Evolutionary conservation across 2,329 filamentous ascomycete genomes (phyloP), one percentile per base, ranked within the genome.

Genomic region (Phoma sp.): DNA sequence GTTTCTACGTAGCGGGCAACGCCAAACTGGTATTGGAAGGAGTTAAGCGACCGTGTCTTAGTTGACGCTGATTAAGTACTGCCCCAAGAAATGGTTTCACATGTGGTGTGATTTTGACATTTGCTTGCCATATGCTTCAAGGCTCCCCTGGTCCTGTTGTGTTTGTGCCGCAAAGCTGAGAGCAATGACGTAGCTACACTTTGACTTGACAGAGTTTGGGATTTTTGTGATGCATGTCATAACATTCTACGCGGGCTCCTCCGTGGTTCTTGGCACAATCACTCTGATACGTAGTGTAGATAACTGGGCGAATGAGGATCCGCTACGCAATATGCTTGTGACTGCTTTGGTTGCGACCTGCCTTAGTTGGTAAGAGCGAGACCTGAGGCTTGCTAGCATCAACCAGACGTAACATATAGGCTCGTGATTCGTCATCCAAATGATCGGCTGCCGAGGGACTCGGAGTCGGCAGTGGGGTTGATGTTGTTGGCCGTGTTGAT

Each of bases 1-100:
- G 35, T 51, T 59, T 15, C 55, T 58, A 46, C 56, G 60, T 49
- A 55, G 54, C 54, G 62, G 56, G 56, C 45, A 54, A 48, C 51
- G 52, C 60, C 58, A 61, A 44, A 51, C 62, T 51, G 25, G 24
- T 52, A 61, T 48, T 31, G 62, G 60, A 57, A 63, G 62, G 60
- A 51, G 60, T 40, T 37, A 37, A 32, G 48, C 27, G 24, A 31
- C 32, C 6, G n/a, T 17, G 15, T 7, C 12, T 31, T 17, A 9
- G 9, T 17, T 9, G n/a, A 35, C 8, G 6, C 5, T 17, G 32
- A 35, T 35, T 35, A 12, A 6, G n/a, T 17, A 17, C n/a, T 17
- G 12, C 36, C 6, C 8, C 37, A 17, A 13, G 29, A 9, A 29
- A 21, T 3, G 17, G 15, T 0, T 9, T n/a, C 33, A 8, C 6